Evolutionary conservation across 805 yeast genomes (phyloP), one percentile per base, ranked within the genome.

Genomic region (Cyberlindnera bimundalis): DNA sequence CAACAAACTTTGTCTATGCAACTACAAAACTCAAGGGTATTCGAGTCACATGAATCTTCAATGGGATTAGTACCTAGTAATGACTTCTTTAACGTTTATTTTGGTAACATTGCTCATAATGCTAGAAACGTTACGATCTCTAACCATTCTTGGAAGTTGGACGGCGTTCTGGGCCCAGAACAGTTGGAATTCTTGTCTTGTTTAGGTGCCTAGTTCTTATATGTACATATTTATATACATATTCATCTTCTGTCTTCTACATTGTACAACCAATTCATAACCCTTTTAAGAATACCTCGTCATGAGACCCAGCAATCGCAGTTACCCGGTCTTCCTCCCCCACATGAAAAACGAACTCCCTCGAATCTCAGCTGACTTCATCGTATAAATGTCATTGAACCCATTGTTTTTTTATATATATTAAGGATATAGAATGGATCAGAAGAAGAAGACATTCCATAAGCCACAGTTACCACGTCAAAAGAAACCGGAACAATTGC

Each of bases 61-160:
- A 26, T 28, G n/a, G 58, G 58, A 0, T 29, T 53, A 26, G 37
- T 53, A 2, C 58, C 58, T 15, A 40, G 43, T 10, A 48, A 50
- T 28, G 58, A 53, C 28, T 53, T 53, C 44, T 50, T 48, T 32
- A 51, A 50, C 35, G 28, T 41, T 8, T 52, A 46, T 28, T 41
- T 52, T 19, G 37, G 49, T 1, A 24, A 37, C 29, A 50, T 52
- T 4, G 39, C 50, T 1, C 53, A 45, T 29, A 42, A 43, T 28
- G 33, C 42, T 13, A 35, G 50, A 23, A 45, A 36, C 33, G 14
- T 23, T 13, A 37, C 40, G 12, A 17, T 28, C 2, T 11, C 34
- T 7, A 21, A 17, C 2, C 34, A 38, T 4, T 16, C 45, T 2
- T 40, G 51, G 49, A 40, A 35, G 3, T 25, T 42, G 27, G 39